Conservation (phyloP, 257 asterid genomes). For the Solanum ossicruentum region DNA sequence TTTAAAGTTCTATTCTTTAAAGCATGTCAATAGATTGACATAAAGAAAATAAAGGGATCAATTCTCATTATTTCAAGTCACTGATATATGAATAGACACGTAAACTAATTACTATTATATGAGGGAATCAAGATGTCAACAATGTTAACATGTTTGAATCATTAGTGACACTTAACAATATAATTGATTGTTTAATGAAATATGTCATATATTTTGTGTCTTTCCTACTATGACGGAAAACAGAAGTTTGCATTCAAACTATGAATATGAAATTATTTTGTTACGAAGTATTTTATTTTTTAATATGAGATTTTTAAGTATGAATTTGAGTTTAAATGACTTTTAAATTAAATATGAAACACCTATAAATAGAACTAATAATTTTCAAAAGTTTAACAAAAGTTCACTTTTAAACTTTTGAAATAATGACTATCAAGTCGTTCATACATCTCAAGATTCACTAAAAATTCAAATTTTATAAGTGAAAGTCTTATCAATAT, state of each 20-base stretch:
- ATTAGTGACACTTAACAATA: background rate
- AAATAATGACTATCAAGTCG: background rate
- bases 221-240: accelerated
- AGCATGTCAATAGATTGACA: background rate
- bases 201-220: background rate
- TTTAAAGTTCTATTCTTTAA: background rate
- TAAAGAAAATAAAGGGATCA: background rate
- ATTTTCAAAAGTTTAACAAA: background rate
- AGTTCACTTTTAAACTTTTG: background rate
- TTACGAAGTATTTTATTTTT: too few species aligned
- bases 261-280: background rate
- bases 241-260: background rate
- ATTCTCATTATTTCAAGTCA: background rate
- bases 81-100: background rate
- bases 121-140: background rate
- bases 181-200: background rate
- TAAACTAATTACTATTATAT: background rate
- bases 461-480: background rate
- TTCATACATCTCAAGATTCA: background rate
- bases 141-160: background rate
- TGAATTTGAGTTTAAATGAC: too few species aligned
- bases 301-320: too few species aligned
- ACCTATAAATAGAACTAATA: background rate
- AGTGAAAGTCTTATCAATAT: background rate
- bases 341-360: background rate